Conservation (phyloP, 306 rosid species). For the Prunus mume region DNA sequence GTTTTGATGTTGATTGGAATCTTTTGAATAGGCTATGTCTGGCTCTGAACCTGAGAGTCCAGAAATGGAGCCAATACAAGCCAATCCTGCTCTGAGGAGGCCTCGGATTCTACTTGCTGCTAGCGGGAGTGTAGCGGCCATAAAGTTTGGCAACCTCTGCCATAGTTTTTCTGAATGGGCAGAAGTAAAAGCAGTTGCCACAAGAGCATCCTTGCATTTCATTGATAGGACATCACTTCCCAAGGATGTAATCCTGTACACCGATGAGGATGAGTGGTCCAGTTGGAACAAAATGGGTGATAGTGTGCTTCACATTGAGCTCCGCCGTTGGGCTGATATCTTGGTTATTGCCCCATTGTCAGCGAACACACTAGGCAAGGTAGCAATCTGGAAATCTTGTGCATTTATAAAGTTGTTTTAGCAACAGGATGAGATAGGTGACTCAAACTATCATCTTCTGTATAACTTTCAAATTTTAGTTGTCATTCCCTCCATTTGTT, state of each 20-base stretch:
- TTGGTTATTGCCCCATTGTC: slow-evolving; percentile 88
- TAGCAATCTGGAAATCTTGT: slow-evolving; percentile 24
- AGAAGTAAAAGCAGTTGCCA: slow-evolving; percentile 63
- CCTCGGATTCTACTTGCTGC: slow-evolving; percentile 84
- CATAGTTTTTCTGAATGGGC: slow-evolving; percentile 69
- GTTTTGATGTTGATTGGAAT: slow-evolving; percentile 12
- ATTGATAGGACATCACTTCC: slow-evolving; percentile 50
- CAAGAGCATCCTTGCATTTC: slow-evolving; percentile 56
- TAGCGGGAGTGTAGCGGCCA: slow-evolving; percentile 73
- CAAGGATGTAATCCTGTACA: slow-evolving; percentile 30
- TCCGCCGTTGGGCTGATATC: slow-evolving; percentile 81
- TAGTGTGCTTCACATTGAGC: slow-evolving; percentile 69
- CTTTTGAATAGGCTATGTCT: slow-evolving; percentile 45
- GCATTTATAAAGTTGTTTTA: neutral
- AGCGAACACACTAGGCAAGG: slow-evolving; percentile 89
- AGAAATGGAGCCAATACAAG: slow-evolving; percentile 29
- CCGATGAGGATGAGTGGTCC: slow-evolving; percentile 64
- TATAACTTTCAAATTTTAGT: neutral
- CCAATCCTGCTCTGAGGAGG: slow-evolving; percentile 42
- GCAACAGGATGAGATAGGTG: neutral
- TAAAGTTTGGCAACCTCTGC: slow-evolving; percentile 57
- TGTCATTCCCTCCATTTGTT: neutral
- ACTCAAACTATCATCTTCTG: neutral
- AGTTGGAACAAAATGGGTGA: slow-evolving; percentile 72
- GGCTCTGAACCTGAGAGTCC: slow-evolving; percentile 37